These are phyloP conservation scores for Podospora tetraspora DNA, from an alignment of 495 filamentous ascomycete genomes.

Conservation along the genomic window DNA sequence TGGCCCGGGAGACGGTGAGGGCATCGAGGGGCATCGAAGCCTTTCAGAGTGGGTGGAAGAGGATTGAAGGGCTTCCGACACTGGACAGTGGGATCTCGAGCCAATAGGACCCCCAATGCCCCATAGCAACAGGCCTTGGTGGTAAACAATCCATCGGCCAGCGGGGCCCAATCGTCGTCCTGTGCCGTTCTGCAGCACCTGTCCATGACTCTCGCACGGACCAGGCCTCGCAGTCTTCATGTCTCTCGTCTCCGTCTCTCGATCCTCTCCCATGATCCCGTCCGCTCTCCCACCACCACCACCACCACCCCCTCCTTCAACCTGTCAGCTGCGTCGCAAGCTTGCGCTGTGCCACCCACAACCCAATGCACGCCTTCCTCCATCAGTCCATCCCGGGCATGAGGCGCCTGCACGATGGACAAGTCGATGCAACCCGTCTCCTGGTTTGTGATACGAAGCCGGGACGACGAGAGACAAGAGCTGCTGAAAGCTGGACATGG, in stretches of 20 bases:
- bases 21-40: neutral
- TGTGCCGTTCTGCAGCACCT: neutral
- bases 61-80: neutral
- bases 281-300: neutral
- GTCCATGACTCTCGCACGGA: neutral
- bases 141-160: neutral
- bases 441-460: neutral
- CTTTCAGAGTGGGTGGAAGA: neutral
- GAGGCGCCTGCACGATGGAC: neutral
- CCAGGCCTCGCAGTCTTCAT: neutral
- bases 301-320: neutral
- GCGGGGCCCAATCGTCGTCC: neutral
- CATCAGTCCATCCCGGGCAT: neutral
- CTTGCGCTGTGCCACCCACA: neutral
- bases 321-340: neutral
- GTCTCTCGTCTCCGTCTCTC: neutral
- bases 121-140: neutral
- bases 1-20: neutral
- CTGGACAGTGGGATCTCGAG: neutral
- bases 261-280: neutral
- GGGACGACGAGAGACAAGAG: neutral
- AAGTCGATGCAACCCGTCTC: neutral
- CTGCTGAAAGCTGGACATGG: neutral
- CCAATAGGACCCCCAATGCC: neutral
- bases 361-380: neutral